Conservation (phyloP, 805 yeast genomes). For the Saturnispora halmiae region DNA sequence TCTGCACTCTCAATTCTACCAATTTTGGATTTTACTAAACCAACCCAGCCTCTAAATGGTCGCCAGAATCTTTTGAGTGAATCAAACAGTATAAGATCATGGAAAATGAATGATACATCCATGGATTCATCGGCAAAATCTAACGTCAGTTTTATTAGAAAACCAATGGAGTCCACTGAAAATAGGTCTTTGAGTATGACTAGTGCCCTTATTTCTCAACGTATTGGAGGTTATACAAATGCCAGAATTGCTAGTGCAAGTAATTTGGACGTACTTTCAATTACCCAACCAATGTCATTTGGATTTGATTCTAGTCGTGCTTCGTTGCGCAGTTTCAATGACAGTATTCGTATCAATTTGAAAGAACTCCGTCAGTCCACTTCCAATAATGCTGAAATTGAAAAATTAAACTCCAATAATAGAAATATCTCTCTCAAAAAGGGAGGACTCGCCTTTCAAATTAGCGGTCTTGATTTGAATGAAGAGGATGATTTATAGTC, state of each 20-base stretch:
- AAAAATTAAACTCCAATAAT: too few species aligned
- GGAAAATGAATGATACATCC: background rate
- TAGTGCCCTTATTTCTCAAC: background rate
- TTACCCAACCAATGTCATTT: background rate
- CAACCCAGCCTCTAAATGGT: background rate
- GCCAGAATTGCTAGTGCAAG: background rate
- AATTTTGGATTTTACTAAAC: conserved; percentile 1
- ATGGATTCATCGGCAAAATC: background rate
- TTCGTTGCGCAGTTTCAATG: background rate
- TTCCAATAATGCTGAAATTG: background rate
- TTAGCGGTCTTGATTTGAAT: conserved; percentile 5
- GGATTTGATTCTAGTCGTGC: background rate
- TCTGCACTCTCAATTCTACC: background rate
- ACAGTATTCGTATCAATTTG: background rate
- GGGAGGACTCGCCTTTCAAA: conserved; percentile 12
- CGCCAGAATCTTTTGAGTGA: conserved; percentile 2
- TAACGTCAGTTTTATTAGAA: background rate
- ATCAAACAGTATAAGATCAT: conserved; percentile 3
- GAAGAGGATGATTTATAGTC: conserved; percentile 7
- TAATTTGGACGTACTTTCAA: background rate
- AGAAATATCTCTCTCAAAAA: too few species aligned
- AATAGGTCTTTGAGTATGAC: background rate
- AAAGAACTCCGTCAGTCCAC: background rate
- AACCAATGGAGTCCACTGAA: background rate
- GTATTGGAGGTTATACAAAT: background rate